A percentile compares a stretch with the other conserved stretches of the same genome.
Evolutionary conservation across 1,139 yeast genomes (phyloP).

Genomic region (Zygosaccharomyces sapae): DNA sequence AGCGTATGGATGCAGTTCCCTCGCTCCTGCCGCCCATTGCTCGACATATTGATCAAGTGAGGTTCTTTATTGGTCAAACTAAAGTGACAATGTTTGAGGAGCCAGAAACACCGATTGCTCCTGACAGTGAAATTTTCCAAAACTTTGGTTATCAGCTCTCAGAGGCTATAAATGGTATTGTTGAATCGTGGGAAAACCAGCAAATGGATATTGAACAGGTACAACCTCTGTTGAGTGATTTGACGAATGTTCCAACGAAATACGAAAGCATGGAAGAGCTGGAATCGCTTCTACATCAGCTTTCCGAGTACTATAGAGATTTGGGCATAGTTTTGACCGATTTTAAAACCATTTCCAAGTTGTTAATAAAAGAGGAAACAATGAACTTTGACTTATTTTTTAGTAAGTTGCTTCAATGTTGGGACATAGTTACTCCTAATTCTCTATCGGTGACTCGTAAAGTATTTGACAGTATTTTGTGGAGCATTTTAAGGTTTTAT

Average conservation of each 20-base stretch:
- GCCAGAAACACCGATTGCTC: background rate
- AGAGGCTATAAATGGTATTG: conserved; percentile 20
- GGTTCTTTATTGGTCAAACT: background rate
- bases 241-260: conserved; percentile 15
- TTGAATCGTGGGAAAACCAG: conserved; percentile 14
- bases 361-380: conserved; percentile 22
- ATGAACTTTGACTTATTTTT: conserved; percentile 25
- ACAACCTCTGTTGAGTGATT: conserved; percentile 16
- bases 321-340: conserved; percentile 23
- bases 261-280: conserved; percentile 26
- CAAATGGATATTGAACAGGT: background rate
- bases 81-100: conserved; percentile 1
- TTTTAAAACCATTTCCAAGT: conserved; percentile 14
- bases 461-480: conserved; percentile 21
- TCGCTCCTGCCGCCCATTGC: background rate
- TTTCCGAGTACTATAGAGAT: conserved; percentile 26
- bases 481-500: conserved; percentile 19
- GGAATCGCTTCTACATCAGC: conserved; percentile 30
- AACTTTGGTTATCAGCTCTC: conserved; percentile 29
- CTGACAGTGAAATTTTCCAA: conserved; percentile 22
- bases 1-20: background rate
- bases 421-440: conserved; percentile 23
- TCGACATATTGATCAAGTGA: background rate
- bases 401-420: conserved; percentile 31
- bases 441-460: conserved; percentile 22